Base-by-base conservation (phyloP, 75 land plant genomes). In the Selaginella tamariscina region DNA sequence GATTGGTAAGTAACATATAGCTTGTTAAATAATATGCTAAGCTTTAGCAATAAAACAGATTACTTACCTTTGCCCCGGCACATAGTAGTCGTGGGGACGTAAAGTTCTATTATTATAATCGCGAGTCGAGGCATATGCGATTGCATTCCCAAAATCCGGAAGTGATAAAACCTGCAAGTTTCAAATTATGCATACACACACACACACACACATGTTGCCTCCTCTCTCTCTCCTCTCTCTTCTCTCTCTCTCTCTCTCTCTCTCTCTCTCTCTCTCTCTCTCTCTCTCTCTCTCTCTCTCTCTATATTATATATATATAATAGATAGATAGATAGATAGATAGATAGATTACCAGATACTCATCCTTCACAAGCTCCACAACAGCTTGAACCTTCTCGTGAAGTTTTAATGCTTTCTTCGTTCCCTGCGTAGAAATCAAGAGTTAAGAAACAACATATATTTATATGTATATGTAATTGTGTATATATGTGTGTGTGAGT, bases 331-430 rank as follows among this genome's bases (percentile, higher is more conserved):
- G 49, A 39, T 39, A 39, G 15, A 39, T n/a, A n/a, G n/a, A 70
- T 15, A 39, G 15, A 39, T 15, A 39, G 5, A 39, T 15, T 79
- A 71, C 98, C 91, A 94, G 75, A 67, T 94, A 94, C 24, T 80
- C 78, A 64, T 94, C 88, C 71, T 94, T 94, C 32, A 89, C 86
- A 73, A 87, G 82, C 75, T 94, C 96, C 71, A 94, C 90, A 67
- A 85, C 69, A 29, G 85, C 95, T 74, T 73, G 74, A 24, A 90
- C 86, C 27, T 74, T 86, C 65, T 85, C 79, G 59, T 85, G 77
- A 55, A 83, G 44, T 33, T 87, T 56, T 75, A 89, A 69, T 5
- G 15, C 49, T 5, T 5, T 15, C 49, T 39, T 39, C 15, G 49
- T 39, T 39, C 15, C 15, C 49, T 39, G 49, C 15, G 5, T 5